Percentiles rank a stretch among this genome's conserved stretches.
phyloP scores from a whole-genome alignment of 495 filamentous ascomycete species.

The Podospora australis region DNA sequence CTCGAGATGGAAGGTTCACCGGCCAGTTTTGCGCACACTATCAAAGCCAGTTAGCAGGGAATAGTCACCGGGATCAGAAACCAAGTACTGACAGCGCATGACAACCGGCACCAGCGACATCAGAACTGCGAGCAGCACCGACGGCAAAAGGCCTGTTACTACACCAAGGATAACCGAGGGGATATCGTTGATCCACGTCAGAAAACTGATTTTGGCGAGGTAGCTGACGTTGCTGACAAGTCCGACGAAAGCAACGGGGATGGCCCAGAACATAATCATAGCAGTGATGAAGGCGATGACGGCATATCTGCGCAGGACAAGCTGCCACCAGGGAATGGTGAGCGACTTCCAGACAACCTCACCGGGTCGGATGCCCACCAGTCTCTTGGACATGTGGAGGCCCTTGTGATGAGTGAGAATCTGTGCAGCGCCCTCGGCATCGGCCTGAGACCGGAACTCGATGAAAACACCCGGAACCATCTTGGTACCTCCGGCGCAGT shows the following conservation, averaged over 20 bases:
- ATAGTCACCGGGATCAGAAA: background rate
- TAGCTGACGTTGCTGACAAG: constrained; percentile 76
- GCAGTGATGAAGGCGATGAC: constrained; percentile 65
- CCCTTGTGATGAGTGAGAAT: constrained; percentile 83
- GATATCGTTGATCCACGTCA: constrained; percentile 67
- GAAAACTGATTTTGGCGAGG: constrained; percentile 56
- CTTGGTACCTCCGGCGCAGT: constrained; percentile 62
- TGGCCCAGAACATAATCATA: constrained; percentile 92
- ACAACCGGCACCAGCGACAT: constrained; percentile 88
- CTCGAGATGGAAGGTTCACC: constrained; percentile 71
- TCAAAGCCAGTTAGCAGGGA: background rate
- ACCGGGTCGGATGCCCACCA: constrained; percentile 74
- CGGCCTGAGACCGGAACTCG: constrained; percentile 73
- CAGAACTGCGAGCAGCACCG: constrained; percentile 71
- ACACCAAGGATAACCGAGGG: constrained; percentile 69
- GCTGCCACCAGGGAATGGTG: constrained; percentile 82
- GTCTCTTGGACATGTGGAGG: constrained; percentile 87
- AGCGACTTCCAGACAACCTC: constrained; percentile 91
- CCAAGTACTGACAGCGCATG: constrained; percentile 47
- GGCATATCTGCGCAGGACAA: constrained; percentile 61
- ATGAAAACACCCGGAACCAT: constrained; percentile 76
- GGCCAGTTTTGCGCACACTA: constrained; percentile 64
- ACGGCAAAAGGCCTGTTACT: constrained; percentile 77
- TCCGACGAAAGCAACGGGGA: constrained; percentile 84
- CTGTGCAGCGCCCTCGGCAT: constrained; percentile 83